These are phyloP conservation scores for Emydomyces testavorans DNA, from an alignment of 2,329 filamentous ascomycete genomes.

Conservation along the genomic window DNA sequence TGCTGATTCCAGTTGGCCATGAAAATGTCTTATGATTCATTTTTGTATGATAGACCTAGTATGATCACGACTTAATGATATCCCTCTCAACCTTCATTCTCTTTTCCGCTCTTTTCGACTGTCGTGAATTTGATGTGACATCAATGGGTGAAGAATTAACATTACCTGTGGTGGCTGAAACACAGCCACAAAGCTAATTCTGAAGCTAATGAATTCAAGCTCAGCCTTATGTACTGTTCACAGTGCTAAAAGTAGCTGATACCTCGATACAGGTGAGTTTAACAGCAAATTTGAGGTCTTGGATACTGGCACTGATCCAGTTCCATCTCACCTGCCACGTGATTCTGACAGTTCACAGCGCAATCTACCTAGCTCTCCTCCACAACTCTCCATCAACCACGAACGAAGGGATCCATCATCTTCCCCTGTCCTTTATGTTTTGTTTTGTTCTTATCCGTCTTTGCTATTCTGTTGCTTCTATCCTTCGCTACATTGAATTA, in stretches of 20 bases:
- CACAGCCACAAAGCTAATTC: not conserved
- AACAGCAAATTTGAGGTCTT: no score
- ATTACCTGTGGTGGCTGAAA: not conserved
- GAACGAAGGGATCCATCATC: not conserved
- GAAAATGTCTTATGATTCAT: no score
- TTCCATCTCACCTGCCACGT: not conserved
- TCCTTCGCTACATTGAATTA: not conserved
- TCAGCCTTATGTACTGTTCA: not conserved
- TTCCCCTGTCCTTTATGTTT: not conserved
- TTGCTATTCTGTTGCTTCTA: not conserved
- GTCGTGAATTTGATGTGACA: not conserved
- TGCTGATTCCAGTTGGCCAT: constrained; percentile 43
- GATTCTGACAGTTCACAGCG: not conserved
- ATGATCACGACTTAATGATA: no score
- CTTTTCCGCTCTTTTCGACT: not conserved
- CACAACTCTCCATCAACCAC: not conserved
- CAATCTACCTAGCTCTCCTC: not conserved
- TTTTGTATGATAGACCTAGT: no score
- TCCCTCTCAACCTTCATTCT: no score
- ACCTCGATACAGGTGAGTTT: not conserved
- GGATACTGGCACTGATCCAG: no score
- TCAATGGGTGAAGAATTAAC: not conserved
- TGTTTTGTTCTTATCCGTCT: not conserved
- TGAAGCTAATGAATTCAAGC: not conserved
- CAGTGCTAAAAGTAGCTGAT: not conserved